phyloP scores from a whole-genome alignment of 1,284 basidiomycete species.

The Leccinum laetum region DNA sequence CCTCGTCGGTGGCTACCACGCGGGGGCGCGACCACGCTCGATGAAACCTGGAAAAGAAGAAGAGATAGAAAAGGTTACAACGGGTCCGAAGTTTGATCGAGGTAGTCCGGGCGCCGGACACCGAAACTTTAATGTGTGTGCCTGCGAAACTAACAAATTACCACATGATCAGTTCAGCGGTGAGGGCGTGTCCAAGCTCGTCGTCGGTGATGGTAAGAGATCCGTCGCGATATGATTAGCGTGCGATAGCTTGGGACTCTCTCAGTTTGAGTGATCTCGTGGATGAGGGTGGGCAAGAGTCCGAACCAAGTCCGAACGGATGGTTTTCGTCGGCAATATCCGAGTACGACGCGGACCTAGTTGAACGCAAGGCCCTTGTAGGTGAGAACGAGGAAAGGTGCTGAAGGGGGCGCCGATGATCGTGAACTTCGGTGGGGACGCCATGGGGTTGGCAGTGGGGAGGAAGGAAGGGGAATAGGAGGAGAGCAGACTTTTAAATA shows the following conservation, averaged over 20 bases:
- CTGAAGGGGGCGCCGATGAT: no score
- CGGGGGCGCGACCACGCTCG: conserved; percentile 26
- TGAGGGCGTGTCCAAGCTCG: no score
- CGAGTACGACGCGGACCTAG: conserved; percentile 27
- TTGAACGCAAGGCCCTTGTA: conserved; percentile 29
- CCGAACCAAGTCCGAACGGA: no score
- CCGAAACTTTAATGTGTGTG: no score
- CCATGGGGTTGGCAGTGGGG: no score
- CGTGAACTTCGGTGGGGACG: no score
- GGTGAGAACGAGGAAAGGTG: not conserved
- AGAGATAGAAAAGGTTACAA: not conserved
- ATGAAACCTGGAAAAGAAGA: conserved; percentile 19
- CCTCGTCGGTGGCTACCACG: conserved; percentile 25
- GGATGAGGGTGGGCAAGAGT: conserved; percentile 31
- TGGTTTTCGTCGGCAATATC: conserved; percentile 8
- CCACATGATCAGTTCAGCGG: no score
- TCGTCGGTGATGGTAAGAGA: conserved; percentile 17
- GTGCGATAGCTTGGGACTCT: conserved; percentile 26
- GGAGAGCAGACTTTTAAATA: no score
- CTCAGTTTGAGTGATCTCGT: conserved; percentile 23
- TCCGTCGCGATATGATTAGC: conserved; percentile 28
- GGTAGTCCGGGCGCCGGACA: no score
- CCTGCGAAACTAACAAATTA: no score
- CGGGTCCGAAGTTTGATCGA: no score
- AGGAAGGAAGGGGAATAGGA: no score